Evolutionary conservation across 2,329 filamentous ascomycete genomes (phyloP), one percentile per base, ranked within the genome.

Genomic region (Calonectria fujianensis): DNA sequence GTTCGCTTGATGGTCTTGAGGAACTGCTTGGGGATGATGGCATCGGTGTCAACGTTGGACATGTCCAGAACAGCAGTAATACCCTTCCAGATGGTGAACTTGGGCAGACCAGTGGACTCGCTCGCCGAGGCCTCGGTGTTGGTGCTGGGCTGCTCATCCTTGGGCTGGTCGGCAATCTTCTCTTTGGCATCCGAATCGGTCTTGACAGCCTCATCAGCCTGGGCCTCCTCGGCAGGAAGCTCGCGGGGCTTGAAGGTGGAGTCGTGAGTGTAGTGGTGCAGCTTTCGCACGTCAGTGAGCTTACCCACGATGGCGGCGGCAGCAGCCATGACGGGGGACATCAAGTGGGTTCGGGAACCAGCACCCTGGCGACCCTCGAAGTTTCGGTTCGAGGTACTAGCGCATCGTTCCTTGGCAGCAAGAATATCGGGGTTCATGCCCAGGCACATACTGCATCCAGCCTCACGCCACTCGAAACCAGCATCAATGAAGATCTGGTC

Each of bases 381-480:
- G 87, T 98, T 98, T 81, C 97, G 94, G 88, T 98, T 98, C 76
- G 95, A 97, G 65, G 97, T 98, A 83, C 94, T 96, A 52, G 97
- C 97, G 84, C 97, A 98, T 82, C 97, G 93, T 87, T 99, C 97
- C 84, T 94, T 91, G 69, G 97, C 96, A 2, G 96, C 93, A 61
- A 98, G 91, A 77, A 99, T 98, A 85, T 99, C 97, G 0, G 97
- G 96, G 89, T 99, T 99, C 96, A 99, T 99, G 84, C 97, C 97
- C 70, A 99, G 91, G 84, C 97, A 98, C 97, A 99, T 99, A 76
- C 95, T 98, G 91, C 97, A 99, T 65, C 97, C 97, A 79, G 97
- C 97, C 88, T 99, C 97, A 84, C 97, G 93, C 96, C 96, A 98
- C 85, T 98, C 96, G 79, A 98, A 98, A 10, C 97, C 97, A 64